Percentiles rank a stretch among this genome's conserved stretches.
phyloP scores from a whole-genome alignment of 2,329 filamentous ascomycete genomes.

The Fusarium hostae region DNA sequence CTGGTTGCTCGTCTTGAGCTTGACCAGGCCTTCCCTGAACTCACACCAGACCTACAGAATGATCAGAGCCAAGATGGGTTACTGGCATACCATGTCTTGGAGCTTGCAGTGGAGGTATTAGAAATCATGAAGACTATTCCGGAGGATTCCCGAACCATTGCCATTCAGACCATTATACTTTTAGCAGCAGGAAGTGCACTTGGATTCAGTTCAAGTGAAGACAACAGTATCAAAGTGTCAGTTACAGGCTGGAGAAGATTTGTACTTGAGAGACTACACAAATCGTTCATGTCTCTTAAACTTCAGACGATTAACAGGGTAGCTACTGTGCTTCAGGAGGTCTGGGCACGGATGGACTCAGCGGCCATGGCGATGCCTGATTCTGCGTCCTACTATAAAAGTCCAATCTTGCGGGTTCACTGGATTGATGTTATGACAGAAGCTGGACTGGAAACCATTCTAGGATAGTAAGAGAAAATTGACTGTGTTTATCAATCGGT shows the following conservation, averaged over 20 bases:
- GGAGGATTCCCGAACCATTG: neutral
- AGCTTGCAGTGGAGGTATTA: neutral
- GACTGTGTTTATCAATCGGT: neutral
- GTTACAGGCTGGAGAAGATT: neutral
- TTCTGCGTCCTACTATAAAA: rapidly evolving
- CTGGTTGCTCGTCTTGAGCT: neutral
- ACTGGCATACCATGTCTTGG: neutral
- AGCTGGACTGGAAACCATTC: neutral
- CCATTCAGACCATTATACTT: constrained; percentile 1
- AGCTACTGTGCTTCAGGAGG: neutral
- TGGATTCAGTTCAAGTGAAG: neutral
- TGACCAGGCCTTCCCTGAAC: neutral
- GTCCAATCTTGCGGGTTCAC: neutral
- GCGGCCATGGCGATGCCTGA: rapidly evolving
- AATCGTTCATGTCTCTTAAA: neutral
- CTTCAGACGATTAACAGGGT: neutral
- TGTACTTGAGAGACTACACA: neutral
- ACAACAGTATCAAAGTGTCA: no score
- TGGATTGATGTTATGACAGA: constrained; percentile 5
- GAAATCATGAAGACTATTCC: neutral
- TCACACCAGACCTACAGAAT: no score
- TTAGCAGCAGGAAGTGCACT: neutral
- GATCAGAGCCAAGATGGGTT: no score
- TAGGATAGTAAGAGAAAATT: neutral
- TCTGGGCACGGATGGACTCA: neutral